Percentiles rank a stretch among this genome's conserved stretches.
Conservation (phyloP, 805 yeast species). For the Barnettozyma botsteinii region DNA sequence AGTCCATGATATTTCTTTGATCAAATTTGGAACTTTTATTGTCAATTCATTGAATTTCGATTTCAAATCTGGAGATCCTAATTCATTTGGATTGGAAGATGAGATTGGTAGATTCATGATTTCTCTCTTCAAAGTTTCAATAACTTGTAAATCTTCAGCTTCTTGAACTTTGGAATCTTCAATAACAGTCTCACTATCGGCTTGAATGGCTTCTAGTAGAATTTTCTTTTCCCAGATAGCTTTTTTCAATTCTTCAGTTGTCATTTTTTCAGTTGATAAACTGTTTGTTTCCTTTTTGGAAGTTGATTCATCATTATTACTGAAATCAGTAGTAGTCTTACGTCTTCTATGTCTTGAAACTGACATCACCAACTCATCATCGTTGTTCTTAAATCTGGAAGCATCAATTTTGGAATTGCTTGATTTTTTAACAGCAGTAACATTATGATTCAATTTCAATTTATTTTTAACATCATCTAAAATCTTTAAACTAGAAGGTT, state of each 20-base stretch:
- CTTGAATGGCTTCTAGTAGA: slow-evolving; percentile 43
- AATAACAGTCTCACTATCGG: slow-evolving; percentile 26
- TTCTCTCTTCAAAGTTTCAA: slow-evolving; percentile 39
- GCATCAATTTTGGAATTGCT: slow-evolving; percentile 26
- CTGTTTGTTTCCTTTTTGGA: neutral
- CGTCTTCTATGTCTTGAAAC: slow-evolving; percentile 26
- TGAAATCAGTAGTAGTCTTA: slow-evolving; percentile 1
- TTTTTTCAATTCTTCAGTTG: slow-evolving; percentile 56
- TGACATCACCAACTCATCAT: slow-evolving; percentile 39
- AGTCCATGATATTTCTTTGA: slow-evolving; percentile 50
- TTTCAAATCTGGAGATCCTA: slow-evolving; percentile 31
- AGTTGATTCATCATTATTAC: neutral
- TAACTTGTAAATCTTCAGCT: slow-evolving; percentile 36
- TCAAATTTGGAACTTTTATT: slow-evolving; percentile 52
- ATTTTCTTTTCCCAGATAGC: slow-evolving; percentile 71
- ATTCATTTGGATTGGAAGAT: slow-evolving; percentile 32
- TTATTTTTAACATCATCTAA: slow-evolving; percentile 67
- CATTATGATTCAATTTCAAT: slow-evolving; percentile 18
- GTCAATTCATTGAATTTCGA: slow-evolving; percentile 24
- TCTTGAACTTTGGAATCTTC: slow-evolving; percentile 43
- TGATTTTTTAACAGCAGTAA: slow-evolving; percentile 20
- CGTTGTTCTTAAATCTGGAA: slow-evolving; percentile 72
- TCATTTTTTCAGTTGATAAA: slow-evolving; percentile 10
- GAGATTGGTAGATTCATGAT: slow-evolving; percentile 39
- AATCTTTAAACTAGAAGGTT: slow-evolving; percentile 81